Evolutionary conservation across 768 basidiomycete genomes (phyloP).

Genomic region (Candolleomyces aberdarensis): DNA sequence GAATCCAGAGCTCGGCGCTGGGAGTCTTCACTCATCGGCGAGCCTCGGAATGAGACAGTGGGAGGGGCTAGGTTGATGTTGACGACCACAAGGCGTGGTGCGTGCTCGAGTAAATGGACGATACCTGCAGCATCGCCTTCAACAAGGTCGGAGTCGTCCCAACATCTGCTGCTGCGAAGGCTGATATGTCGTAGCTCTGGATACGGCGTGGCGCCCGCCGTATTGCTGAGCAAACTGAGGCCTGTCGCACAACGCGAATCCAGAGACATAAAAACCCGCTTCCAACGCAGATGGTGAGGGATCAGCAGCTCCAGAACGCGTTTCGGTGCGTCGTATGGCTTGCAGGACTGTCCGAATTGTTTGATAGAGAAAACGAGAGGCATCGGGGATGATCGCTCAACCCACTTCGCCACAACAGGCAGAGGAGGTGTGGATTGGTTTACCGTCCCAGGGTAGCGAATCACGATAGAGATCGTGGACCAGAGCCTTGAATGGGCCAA

Average conservation of each 20-base stretch:
- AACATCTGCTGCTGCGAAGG: no score
- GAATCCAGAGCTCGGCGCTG: no score
- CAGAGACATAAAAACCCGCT: not conserved
- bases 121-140: no score
- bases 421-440: not conserved
- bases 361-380: not conserved
- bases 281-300: not conserved
- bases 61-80: no score
- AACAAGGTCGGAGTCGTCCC: no score
- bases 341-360: not conserved
- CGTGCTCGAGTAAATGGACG: no score
- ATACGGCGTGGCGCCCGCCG: no score
- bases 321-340: not conserved
- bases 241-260: not conserved
- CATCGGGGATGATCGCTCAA: not conserved
- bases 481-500: not conserved
- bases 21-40: no score
- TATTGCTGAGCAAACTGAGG: not conserved
- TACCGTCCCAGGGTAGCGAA: not conserved
- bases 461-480: not conserved
- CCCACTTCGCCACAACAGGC: not conserved
- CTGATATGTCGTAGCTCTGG: no score
- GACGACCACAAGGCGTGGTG: no score
- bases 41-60: no score
- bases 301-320: not conserved